Evolutionary conservation across 768 basidiomycete genomes (phyloP).

Genomic region (Amanita subjunquillea): DNA sequence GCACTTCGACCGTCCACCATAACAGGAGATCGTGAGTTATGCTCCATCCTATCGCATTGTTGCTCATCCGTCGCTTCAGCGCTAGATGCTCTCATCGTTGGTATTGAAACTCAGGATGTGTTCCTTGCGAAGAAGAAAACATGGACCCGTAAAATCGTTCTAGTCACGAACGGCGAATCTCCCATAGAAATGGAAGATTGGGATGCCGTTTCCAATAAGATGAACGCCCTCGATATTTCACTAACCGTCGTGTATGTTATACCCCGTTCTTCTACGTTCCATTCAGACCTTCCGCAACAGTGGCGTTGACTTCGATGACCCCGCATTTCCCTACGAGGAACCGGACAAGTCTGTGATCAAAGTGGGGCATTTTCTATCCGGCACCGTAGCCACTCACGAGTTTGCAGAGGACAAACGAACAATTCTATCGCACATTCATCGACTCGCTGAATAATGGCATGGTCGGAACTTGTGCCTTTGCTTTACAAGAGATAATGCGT

Average conservation of each 20-base stretch:
- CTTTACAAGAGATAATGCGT: constrained; percentile 45
- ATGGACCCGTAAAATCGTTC: constrained; percentile 76
- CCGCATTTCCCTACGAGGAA: constrained; percentile 50
- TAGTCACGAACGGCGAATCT: constrained; percentile 81
- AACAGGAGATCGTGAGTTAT: constrained; percentile 54
- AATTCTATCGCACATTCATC: constrained; percentile 47
- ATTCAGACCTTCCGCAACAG: constrained; percentile 25
- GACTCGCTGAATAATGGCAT: constrained; percentile 35
- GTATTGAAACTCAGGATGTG: constrained; percentile 63
- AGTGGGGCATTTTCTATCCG: constrained; percentile 28
- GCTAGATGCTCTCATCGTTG: constrained; percentile 82
- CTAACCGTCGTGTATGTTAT: constrained; percentile 61
- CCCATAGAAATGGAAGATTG: constrained; percentile 68
- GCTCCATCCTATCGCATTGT: not conserved
- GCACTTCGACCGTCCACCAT: constrained; percentile 43
- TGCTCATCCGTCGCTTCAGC: constrained; percentile 29
- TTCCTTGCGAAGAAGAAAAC: constrained; percentile 64
- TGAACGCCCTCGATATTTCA: constrained; percentile 46
- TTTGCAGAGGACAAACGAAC: constrained; percentile 63
- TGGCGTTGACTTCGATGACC: constrained; percentile 85
- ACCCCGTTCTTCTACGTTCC: not conserved
- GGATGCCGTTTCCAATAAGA: constrained; percentile 55
- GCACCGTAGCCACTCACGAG: not conserved
- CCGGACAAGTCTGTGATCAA: constrained; percentile 64
- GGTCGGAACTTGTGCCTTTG: constrained; percentile 54